Evolutionary conservation across 1,284 basidiomycete species (phyloP), one percentile per base, ranked within the genome.

Genomic region (Apiotrichum akiyoshidainum): DNA sequence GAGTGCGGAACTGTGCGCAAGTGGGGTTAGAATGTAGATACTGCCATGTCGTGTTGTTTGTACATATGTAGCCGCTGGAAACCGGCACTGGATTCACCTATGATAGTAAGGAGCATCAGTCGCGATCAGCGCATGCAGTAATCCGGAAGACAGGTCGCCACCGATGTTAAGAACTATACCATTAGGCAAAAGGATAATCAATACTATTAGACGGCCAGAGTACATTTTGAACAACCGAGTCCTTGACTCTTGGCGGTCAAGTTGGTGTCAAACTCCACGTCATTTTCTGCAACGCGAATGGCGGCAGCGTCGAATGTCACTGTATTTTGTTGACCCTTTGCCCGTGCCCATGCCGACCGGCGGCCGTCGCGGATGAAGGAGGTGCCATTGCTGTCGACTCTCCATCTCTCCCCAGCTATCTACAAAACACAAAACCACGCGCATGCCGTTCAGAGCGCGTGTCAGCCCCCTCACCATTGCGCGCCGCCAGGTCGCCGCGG

Each of bases 1-100:
- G 82, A 81, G 60, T 92, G 90, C 68, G 88, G 88, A 12, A 76
- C 79, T 42, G 80, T 90, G 60, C 89, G 89, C 74, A 72, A 76
- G 34, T 74, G 67, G 66, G 75, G 74, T 7, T 76, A 51, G 44
- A 6, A 14, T 41, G 16, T 21, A n/a, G 11, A 11, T 17, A 11
- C 8, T 44, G n/a, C 21, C 19, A 44, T 41, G 8, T 16, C 5
- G 16, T 16, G 8, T 17, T 41, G 17, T n/a, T 41, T 8, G 40
- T 31, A 31, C 26, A 31, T 31, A 31, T 31, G 26, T 31, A 31
- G 26, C 26, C 26, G 3, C 7, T 31, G n/a, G n/a, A n/a, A n/a
- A n/a, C 26, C 26, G 26, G 26, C 26, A 11, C 11, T 39, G 37
- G 11, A 16, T 39, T 39, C 37, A 12, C 4, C n/a, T n/a, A n/a